Evolutionary conservation across 257 asterid species (phyloP).

Genomic region (Haberlea rhodopensis): DNA sequence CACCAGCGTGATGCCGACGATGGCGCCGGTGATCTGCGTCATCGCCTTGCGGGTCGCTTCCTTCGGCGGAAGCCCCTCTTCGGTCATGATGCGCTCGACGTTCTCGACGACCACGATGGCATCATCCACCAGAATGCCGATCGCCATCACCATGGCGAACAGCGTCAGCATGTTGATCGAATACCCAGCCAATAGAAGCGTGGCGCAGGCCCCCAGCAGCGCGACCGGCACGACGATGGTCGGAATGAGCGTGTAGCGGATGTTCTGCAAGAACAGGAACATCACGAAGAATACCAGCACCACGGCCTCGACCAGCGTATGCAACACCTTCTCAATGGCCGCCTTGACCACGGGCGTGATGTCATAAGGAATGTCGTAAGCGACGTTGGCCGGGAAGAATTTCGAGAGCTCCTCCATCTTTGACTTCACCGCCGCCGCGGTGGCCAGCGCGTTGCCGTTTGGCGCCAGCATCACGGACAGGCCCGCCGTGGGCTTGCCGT

Average conservation of each 20-base stretch:
- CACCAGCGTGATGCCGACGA: neutral
- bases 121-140: neutral
- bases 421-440: neutral
- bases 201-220: neutral
- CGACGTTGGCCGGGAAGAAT: neutral
- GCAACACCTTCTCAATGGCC: neutral
- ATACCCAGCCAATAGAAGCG: neutral
- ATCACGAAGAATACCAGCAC: neutral
- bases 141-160: neutral
- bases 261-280: neutral
- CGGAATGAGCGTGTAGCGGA: neutral
- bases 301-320: neutral
- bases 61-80: neutral
- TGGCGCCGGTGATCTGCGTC: neutral
- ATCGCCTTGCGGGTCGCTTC: neutral
- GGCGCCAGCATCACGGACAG: neutral
- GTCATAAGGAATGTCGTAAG: neutral
- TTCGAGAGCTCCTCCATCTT: neutral
- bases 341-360: neutral
- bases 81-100: neutral
- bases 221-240: neutral
- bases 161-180: neutral
- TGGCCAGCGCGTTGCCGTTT: neutral
- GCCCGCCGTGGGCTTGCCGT: neutral
- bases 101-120: neutral